Evolutionary conservation across 371 early-diverging fungal genomes (phyloP), one percentile per base, ranked within the genome.

Genomic region (Mucor indicus): DNA sequence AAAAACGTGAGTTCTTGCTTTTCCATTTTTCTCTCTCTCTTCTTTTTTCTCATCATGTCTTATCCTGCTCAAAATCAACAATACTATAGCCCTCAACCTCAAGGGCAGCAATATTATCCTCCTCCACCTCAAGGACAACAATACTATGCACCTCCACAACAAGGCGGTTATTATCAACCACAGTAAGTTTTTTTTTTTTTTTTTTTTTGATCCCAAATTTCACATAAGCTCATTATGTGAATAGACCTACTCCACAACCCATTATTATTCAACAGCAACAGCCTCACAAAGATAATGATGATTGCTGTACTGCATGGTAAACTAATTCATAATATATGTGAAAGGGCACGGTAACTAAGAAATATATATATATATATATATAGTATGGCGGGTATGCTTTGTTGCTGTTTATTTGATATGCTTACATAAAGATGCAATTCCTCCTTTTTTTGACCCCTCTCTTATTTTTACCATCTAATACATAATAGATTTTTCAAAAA

Each of bases 231-330:
- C 13, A 41, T 44, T 30, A 30, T 7, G 13, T 24, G 4, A 32
- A n/a, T 37, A 65, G 66, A 30, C 66, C 66, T 25, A 48, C 57
- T 21, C 66, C 66, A 24, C 57, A 56, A 38, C 57, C 66, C 7
- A 51, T 65, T 24, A 37, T 57, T 30, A 39, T 65, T 39, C 66
- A 65, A 36, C 66, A 65, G 30, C 57, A 57, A 48, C 57, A 57
- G 19, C 65, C 47, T 29, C 44, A 31, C 12, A 30, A 45, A 6
- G 55, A 65, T 43, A 55, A 65, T 48, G 27, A 30, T 38, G 57
- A 50, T 29, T 65, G 66, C 22, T 65, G 66, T 52, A 57, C 58
- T 45, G 66, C 62, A 30, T 65, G 64, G 64, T 64, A 59, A 50
- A 16, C 1, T 6, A 6, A 7, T 19, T 33, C 10, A 13, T 23